These are phyloP conservation scores for Candida germanica DNA, from an alignment of 805 yeast genomes.

Conservation along the genomic window DNA sequence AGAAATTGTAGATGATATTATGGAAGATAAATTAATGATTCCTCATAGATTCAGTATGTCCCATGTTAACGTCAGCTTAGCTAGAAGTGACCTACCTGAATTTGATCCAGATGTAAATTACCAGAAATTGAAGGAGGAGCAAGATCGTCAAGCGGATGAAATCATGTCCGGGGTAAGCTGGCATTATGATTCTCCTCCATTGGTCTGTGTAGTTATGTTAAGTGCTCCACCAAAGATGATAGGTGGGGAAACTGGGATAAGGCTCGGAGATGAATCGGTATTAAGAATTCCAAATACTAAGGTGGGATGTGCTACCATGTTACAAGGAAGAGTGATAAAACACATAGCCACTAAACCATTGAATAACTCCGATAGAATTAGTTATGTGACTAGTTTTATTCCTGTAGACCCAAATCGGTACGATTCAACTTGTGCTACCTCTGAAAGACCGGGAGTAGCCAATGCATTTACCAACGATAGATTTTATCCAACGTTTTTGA, in stretches of 20 bases:
- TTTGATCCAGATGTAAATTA: constrained; percentile 9
- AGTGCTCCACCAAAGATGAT: constrained; percentile 12
- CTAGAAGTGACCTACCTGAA: constrained; percentile 5
- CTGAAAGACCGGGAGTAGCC: constrained; percentile 38
- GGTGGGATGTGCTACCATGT: constrained; percentile 18
- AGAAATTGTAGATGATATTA: constrained; percentile 19
- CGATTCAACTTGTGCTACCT: constrained; percentile 35
- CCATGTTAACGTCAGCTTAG: constrained; percentile 21
- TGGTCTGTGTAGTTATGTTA: constrained; percentile 13
- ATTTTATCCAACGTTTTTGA: constrained; percentile 28
- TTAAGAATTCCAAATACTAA: constrained; percentile 14
- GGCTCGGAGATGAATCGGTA: constrained; percentile 14
- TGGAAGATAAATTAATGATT: constrained; percentile 20
- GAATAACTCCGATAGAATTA: constrained; percentile 38
- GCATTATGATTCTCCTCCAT: constrained; percentile 15
- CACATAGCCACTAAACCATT: constrained; percentile 22
- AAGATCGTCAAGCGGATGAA: constrained; percentile 10
- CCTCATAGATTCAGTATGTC: constrained; percentile 19
- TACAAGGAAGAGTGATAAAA: constrained; percentile 21
- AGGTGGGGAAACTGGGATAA: constrained; percentile 16
- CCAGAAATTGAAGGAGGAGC: constrained; percentile 4
- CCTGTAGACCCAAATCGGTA: constrained; percentile 35
- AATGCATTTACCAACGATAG: constrained; percentile 25
- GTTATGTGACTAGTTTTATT: constrained; percentile 40
- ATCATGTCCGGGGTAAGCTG: constrained; percentile 9